Percentiles rank a stretch among this genome's conserved stretches.
Conservation (phyloP, 805 yeast species). For the Sungouiella thailandica region DNA sequence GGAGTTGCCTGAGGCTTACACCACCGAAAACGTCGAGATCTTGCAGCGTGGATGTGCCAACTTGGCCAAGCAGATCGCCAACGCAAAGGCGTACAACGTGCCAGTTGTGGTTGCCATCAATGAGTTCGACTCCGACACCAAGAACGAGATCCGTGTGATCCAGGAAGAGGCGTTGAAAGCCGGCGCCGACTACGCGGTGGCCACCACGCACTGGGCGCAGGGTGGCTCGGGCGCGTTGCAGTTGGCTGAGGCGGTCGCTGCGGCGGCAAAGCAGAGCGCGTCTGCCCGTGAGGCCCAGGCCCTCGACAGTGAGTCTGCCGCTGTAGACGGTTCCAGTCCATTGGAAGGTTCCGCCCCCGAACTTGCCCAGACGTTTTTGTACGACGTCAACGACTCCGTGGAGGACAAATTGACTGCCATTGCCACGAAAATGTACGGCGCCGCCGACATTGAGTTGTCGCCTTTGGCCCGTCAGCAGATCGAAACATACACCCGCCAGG, state of each 20-base stretch:
- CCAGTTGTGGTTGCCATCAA: constrained; percentile 96
- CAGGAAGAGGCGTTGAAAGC: constrained; percentile 77
- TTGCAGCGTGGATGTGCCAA: constrained; percentile 79
- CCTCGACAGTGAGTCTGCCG: constrained; percentile 5
- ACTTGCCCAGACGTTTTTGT: constrained; percentile 48
- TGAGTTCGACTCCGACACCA: constrained; percentile 77
- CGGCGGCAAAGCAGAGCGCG: constrained; percentile 43
- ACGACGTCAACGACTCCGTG: constrained; percentile 65
- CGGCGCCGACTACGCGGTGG: constrained; percentile 91
- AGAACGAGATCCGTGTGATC: constrained; percentile 73
- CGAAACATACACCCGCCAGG: constrained; percentile 77
- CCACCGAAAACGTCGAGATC: constrained; percentile 73
- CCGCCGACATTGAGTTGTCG: constrained; percentile 72
- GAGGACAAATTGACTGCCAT: constrained; percentile 76
- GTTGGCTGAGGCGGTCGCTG: constrained; percentile 78
- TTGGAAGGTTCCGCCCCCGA: too few species aligned
- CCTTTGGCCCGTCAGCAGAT: constrained; percentile 80
- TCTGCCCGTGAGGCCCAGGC: constrained; percentile 32
- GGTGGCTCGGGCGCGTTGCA: constrained; percentile 90
- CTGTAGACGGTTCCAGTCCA: too few species aligned
- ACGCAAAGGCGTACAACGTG: constrained; percentile 77
- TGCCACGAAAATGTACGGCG: constrained; percentile 91
- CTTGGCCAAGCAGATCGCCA: constrained; percentile 83
- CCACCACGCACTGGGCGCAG: constrained; percentile 90
- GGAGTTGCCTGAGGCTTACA: constrained; percentile 76